Evolutionary conservation across 208 protist species (phyloP).

Genomic region (Trypanosoma melophagium): DNA sequence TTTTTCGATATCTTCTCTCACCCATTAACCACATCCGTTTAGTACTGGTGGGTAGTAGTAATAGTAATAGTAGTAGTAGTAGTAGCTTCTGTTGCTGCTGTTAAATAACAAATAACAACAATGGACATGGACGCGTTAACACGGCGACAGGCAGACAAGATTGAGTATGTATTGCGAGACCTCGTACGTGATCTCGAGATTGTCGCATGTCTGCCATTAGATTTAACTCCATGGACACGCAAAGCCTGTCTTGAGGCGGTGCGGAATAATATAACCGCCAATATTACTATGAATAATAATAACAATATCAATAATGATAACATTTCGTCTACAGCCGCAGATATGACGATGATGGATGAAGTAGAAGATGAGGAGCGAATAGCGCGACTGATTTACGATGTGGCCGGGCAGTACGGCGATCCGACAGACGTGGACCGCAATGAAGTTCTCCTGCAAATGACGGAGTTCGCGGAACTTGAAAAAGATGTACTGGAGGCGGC

Average conservation of each 20-base stretch:
- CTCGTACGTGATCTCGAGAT: slow-evolving; percentile 68
- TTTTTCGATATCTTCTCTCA: not conserved
- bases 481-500: slow-evolving; percentile 50
- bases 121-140: slow-evolving; percentile 90
- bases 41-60: not conserved
- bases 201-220: slow-evolving; percentile 56
- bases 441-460: slow-evolving; percentile 66
- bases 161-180: slow-evolving; percentile 73
- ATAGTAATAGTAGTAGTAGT: not conserved
- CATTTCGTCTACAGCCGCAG: no score
- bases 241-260: slow-evolving; percentile 50
- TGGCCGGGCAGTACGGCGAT: slow-evolving; percentile 63
- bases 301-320: slow-evolving; percentile 23
- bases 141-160: slow-evolving; percentile 74
- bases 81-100: not conserved
- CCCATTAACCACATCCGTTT: not conserved
- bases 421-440: slow-evolving; percentile 57
- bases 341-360: no score
- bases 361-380: slow-evolving; percentile 40
- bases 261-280: not conserved
- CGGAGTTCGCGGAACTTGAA: slow-evolving; percentile 74
- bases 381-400: slow-evolving; percentile 32
- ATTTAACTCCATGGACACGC: slow-evolving; percentile 66
- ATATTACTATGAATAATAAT: not conserved
- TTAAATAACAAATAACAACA: not conserved